Evolutionary conservation across 768 basidiomycete species (phyloP), one percentile per base, ranked within the genome.

Genomic region (Leccinellum rugosiceps): DNA sequence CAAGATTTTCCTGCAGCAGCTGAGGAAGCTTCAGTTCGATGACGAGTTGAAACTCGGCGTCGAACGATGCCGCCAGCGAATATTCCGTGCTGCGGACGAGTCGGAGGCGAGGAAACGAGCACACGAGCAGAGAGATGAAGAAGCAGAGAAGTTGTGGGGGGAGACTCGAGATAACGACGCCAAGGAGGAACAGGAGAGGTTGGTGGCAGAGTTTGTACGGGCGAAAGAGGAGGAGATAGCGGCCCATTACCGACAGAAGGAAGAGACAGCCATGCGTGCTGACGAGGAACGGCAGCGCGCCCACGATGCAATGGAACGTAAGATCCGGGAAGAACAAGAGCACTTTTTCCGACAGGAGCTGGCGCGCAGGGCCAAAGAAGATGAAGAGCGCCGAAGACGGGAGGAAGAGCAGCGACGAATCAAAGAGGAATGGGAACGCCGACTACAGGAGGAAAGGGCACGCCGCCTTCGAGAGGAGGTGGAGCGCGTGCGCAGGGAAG

Each of bases 1-100:
- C 32, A 50, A 11, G 13, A 61, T 72, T 19, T 70, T 74, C 44
- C 35, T 70, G 53, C 13, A 58, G 48, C 70, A 72, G 17, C 55
- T 73, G 0, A 19, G 6, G 21, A 51, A 41, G 0, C 62, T 72
- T 25, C 55, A 60, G 1, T 11, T 64, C 2, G 55, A 73, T 2
- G 58, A 65, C 1, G 10, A 26, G 7, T 19, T 58, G 35, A 7
- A 43, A 0, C 53, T 68, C 8, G 56, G 56, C 13, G 60, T 73
- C 25, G 66, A 60, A 41, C 19, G n/a, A 14, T 66, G 44, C 19
- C 70, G 71, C 3, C 58, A 69, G 49, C 56, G 23, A 4, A 38
- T 61, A 28, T 59, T 54, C 56, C 61, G 74, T 6, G 74, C 72
- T 14, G 60, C 57, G n/a, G 53, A 6, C 6, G 58, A 59, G 28